These are phyloP conservation scores for Hypholoma sublateritium DNA, from an alignment of 768 basidiomycete species.

Conservation along the genomic window DNA sequence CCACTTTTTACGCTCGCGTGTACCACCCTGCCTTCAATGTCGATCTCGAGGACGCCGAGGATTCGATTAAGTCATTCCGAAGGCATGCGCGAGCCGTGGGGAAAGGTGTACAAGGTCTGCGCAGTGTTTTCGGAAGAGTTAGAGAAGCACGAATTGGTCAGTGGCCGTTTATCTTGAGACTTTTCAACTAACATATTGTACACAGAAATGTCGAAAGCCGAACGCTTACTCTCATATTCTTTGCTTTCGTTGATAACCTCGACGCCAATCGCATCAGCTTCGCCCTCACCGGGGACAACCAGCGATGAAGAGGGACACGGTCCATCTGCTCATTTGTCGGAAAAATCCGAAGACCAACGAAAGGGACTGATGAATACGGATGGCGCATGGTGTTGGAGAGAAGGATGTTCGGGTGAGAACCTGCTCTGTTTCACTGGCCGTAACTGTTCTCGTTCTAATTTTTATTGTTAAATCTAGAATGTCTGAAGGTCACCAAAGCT, in stretches of 20 bases:
- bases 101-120: slow-evolving; percentile 65
- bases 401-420: slow-evolving; percentile 63
- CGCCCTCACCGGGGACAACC: slow-evolving; percentile 40
- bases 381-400: slow-evolving; percentile 88
- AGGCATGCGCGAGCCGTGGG: slow-evolving; percentile 65
- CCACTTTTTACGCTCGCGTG: slow-evolving; percentile 74
- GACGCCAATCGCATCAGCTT: slow-evolving; percentile 53
- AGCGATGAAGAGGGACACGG: slow-evolving; percentile 46
- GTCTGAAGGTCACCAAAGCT: slow-evolving; percentile 75
- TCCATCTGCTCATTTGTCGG: background rate
- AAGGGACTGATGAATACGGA: slow-evolving; percentile 66
- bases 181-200: background rate
- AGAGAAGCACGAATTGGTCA: slow-evolving; percentile 70
- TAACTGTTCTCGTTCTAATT: background rate
- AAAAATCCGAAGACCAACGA: slow-evolving; percentile 26
- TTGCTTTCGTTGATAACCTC: slow-evolving; percentile 75
- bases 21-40: slow-evolving; percentile 87
- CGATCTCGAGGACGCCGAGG: slow-evolving; percentile 68
- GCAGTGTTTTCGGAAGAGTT: slow-evolving; percentile 59
- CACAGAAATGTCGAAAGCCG: slow-evolving; percentile 79
- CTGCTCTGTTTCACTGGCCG: background rate
- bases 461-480: slow-evolving; percentile 42
- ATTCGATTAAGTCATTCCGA: slow-evolving; percentile 60
- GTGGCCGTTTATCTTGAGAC: slow-evolving; percentile 1
- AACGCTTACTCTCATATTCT: slow-evolving; percentile 71